Conservation (phyloP, 73 alveolate species). For the Tetrahymena malaccensis region DNA sequence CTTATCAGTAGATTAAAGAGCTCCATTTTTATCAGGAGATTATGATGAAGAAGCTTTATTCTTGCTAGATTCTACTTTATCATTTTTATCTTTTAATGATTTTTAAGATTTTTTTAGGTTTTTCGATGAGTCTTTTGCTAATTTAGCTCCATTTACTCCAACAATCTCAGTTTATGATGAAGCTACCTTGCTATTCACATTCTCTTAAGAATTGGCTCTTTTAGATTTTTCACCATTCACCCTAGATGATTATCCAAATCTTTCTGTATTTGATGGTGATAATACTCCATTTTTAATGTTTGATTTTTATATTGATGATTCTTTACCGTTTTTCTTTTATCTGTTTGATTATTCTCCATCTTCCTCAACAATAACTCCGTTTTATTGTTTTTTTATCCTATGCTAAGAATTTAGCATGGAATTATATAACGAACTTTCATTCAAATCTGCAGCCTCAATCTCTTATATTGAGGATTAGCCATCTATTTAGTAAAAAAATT, state of each 20-base stretch:
- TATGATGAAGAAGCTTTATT: neutral
- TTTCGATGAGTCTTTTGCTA: neutral
- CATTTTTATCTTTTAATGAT: neutral
- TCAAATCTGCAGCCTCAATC: neutral
- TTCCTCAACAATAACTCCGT: neutral
- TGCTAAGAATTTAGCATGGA: neutral
- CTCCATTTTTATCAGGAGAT: neutral
- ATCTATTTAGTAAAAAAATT: neutral
- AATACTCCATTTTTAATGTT: neutral
- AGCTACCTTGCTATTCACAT: neutral
- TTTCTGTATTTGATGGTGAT: neutral
- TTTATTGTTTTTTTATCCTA: neutral
- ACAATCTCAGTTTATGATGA: neutral
- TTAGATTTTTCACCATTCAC: neutral
- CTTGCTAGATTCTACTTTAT: neutral
- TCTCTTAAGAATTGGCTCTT: neutral
- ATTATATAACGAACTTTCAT: neutral
- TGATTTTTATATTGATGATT: neutral
- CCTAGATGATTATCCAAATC: neutral
- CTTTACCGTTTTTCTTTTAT: neutral
- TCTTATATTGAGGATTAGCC: neutral
- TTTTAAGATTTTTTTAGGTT: neutral
- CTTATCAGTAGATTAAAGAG: neutral
- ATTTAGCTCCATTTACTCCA: neutral
- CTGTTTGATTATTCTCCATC: neutral